Evolutionary conservation across 257 asterid species (phyloP).

Genomic region (Solanum chilense): DNA sequence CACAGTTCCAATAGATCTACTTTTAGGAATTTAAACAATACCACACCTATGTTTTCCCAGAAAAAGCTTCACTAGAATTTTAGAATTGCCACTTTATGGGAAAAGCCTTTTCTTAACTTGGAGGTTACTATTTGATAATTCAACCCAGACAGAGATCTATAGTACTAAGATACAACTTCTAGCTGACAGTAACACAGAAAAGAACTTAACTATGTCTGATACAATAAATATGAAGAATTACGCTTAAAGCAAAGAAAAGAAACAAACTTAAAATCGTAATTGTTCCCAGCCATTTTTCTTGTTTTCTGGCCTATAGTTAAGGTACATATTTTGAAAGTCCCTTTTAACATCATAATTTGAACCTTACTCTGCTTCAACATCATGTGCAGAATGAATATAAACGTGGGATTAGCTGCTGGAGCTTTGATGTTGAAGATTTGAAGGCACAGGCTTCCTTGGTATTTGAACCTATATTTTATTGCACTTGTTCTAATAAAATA

Average conservation of each 20-base stretch:
- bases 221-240: background rate
- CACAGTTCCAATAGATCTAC: background rate
- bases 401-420: conserved; percentile 79
- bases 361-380: background rate
- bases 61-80: background rate
- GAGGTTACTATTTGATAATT: too few relatives aligned
- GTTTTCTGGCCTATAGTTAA: background rate
- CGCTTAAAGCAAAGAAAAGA: background rate
- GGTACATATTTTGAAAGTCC: background rate
- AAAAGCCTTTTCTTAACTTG: background rate
- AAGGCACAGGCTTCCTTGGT: conserved; percentile 86
- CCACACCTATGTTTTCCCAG: background rate
- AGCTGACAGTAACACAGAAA: background rate
- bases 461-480: background rate
- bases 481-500: background rate
- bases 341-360: background rate
- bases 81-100: background rate
- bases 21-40: background rate
- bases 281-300: background rate
- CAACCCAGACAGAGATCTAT: background rate
- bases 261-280: background rate
- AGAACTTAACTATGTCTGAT: background rate
- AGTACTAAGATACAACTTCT: background rate
- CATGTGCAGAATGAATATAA: conserved; percentile 60
- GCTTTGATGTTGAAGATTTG: conserved; percentile 69